Evolutionary conservation across 148 eudicot genomes (phyloP).

Genomic region (Chenopodium quinoa): DNA sequence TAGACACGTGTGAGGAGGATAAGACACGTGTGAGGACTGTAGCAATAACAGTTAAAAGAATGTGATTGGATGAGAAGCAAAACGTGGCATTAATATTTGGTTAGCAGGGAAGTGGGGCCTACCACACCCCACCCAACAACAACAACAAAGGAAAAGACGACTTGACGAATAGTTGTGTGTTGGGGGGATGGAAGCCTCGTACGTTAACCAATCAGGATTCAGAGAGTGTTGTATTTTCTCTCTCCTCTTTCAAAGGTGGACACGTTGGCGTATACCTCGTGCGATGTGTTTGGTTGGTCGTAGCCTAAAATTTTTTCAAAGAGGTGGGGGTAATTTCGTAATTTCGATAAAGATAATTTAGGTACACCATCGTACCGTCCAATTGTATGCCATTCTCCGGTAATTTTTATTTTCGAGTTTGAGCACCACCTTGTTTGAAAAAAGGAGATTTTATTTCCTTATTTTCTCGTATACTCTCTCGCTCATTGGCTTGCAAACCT

Average conservation of each 20-base stretch:
- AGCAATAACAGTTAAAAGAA: not conserved
- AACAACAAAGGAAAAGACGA: not conserved
- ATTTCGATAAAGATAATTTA: too few relatives aligned
- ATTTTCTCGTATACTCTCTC: too few relatives aligned
- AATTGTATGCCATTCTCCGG: too few relatives aligned
- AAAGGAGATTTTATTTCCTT: too few relatives aligned
- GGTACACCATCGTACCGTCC: too few relatives aligned
- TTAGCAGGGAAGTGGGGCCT: not conserved
- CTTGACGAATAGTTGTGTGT: not conserved
- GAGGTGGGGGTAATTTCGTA: too few relatives aligned
- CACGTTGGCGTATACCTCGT: constrained; percentile 13
- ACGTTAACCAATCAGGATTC: not conserved
- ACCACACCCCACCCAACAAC: not conserved
- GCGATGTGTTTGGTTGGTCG: constrained; percentile 15
- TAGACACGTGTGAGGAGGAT: constrained; percentile 21
- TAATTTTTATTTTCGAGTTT: too few relatives aligned
- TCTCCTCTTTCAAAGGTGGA: not conserved
- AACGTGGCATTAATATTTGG: constrained; percentile 13
- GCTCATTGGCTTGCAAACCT: too few relatives aligned
- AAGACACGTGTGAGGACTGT: constrained; percentile 23
- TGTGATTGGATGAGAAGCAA: constrained; percentile 16
- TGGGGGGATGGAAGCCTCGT: not conserved
- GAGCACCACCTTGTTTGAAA: too few relatives aligned
- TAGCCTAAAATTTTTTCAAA: not conserved
- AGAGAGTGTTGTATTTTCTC: not conserved